phyloP scores from a whole-genome alignment of 2,329 filamentous ascomycete genomes.

The Fusarium fujikuroi region DNA sequence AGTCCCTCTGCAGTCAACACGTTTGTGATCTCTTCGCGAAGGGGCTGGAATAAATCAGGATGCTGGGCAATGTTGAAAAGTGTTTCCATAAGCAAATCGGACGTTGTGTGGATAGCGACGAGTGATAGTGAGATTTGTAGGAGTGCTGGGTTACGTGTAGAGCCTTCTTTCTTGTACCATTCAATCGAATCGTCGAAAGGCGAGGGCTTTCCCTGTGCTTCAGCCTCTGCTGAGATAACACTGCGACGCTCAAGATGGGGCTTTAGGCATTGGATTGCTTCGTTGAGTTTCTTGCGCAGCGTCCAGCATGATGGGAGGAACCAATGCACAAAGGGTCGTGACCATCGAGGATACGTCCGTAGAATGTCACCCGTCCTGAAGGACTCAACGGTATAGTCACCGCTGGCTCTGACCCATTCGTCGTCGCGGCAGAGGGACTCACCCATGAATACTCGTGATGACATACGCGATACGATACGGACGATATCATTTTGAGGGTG shows the following conservation, averaged over 20 bases:
- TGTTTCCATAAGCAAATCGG: constrained; percentile 40
- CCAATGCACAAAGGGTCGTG: constrained; percentile 60
- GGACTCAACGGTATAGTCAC: constrained; percentile 57
- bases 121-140: constrained; percentile 49
- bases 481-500: neutral
- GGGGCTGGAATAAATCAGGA: constrained; percentile 48
- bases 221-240: constrained; percentile 49
- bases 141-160: constrained; percentile 39
- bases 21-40: constrained; percentile 55
- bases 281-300: constrained; percentile 43
- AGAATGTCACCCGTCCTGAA: constrained; percentile 47
- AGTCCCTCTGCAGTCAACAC: constrained; percentile 45
- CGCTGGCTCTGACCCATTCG: constrained; percentile 57
- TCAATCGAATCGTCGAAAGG: constrained; percentile 58
- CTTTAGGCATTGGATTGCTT: constrained; percentile 42
- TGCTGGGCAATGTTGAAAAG: constrained; percentile 53
- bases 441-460: constrained; percentile 54
- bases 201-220: neutral
- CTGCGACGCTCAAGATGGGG: neutral
- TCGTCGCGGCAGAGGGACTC: constrained; percentile 53
- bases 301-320: constrained; percentile 48
- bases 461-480: constrained; percentile 22
- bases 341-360: constrained; percentile 54
- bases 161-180: constrained; percentile 63
- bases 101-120: constrained; percentile 66